Evolutionary conservation across 1,139 yeast genomes (phyloP).

Genomic region (Lodderomyces jiufengensis): DNA sequence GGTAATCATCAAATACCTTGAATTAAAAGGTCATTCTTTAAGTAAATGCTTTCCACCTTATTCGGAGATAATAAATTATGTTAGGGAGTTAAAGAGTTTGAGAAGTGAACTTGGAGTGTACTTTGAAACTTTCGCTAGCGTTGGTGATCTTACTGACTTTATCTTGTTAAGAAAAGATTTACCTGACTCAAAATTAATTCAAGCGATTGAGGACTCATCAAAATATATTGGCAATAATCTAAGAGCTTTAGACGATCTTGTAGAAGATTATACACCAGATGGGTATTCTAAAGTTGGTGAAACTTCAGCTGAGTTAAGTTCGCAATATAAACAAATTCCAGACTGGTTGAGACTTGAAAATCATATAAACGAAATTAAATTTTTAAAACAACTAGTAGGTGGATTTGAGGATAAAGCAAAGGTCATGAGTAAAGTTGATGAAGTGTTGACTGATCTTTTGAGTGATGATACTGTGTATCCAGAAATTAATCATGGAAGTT

Average conservation of each 20-base stretch:
- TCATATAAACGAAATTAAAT: constrained; percentile 7
- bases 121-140: too few relatives aligned
- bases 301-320: too few relatives aligned
- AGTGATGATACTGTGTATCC: constrained; percentile 2
- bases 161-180: too few relatives aligned
- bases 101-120: not conserved
- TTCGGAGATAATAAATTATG: not conserved
- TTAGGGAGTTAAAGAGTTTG: not conserved
- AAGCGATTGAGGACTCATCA: constrained; percentile 4
- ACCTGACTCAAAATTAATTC: too few relatives aligned
- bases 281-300: not conserved
- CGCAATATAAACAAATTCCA: constrained; percentile 10
- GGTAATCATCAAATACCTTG: not conserved
- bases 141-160: too few relatives aligned
- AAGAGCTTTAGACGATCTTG: constrained; percentile 10
- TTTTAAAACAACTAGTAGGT: constrained; percentile 5
- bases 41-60: not conserved
- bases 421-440: constrained; percentile 4
- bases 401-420: constrained; percentile 6
- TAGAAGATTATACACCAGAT: too few relatives aligned
- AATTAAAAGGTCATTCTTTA: constrained; percentile 1
- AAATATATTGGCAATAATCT: constrained; percentile 11
- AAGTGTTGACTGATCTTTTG: constrained; percentile 2
- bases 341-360: constrained; percentile 11
- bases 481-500: constrained; percentile 4